Evolutionary conservation across 306 rosid genomes (phyloP), one percentile per base, ranked within the genome.

Genomic region (Canavalia ensiformis): DNA sequence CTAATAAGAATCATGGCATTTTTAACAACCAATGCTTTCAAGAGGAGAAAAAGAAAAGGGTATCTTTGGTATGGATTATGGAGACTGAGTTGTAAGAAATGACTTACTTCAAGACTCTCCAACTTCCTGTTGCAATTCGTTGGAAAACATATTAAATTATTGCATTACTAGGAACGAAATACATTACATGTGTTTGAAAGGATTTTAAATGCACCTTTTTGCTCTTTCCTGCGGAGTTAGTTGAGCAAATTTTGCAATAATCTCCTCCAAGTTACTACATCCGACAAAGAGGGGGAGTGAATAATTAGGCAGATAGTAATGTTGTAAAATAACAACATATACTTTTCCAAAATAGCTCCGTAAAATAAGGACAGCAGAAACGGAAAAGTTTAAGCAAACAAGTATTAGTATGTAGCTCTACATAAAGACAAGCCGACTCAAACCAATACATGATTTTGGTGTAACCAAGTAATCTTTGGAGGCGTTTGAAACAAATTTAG

Each of bases 101-200:
- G 59, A 87, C 97, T 85, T 80, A 94, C 98, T 87, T 91, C 95
- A 75, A 91, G 95, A 86, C 91, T 87, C 81, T 94, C 98, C 91
- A 91, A 80, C 82, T 94, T 91, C 98, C 98, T 94, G 94, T 87
- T 78, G 51, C 81, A 84, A 88, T 75, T 28, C 55, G 83, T 49
- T 60, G 68, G 81, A 83, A 80, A 79, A 11, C 34, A 44, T 34
- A 74, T 82, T 58, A 82, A 63, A 42, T 49, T 74, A 12, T 66
- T 57, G 79, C 44, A 44, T n/a, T 33, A 55, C 56, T 44, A 13
- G 7, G 29, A 52, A 30, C 46, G 39, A 70, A 74, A 55, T 72
- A 33, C 41, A 79, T 39, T 75, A 11, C 30, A 13, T 49, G 0
- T 31, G 29, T 69, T 2, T 4, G 41, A 51, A 39, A 47, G 13